These are phyloP conservation scores for Diaporthe destruens DNA, from an alignment of 2,329 filamentous ascomycete genomes.

Conservation along the genomic window DNA sequence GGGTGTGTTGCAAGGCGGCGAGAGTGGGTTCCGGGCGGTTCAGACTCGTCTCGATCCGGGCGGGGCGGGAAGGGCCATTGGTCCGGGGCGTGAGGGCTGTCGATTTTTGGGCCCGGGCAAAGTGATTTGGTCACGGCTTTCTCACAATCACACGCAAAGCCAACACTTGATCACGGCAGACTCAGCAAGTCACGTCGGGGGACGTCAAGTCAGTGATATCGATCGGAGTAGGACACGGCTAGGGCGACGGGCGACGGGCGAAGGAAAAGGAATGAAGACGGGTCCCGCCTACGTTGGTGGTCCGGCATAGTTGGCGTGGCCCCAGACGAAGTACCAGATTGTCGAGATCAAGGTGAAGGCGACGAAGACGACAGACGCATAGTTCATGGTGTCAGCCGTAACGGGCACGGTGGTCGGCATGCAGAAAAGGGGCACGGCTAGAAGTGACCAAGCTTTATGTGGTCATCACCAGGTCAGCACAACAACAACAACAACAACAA, in stretches of 20 bases:
- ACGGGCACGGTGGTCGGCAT: conserved; percentile 77
- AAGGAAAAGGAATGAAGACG: conserved; percentile 18
- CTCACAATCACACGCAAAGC: conserved; percentile 37
- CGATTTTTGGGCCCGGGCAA: conserved; percentile 31
- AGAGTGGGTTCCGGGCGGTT: conserved; percentile 4
- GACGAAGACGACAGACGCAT: conserved; percentile 80
- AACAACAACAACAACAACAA: conserved; percentile 17
- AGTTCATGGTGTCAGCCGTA: conserved; percentile 73
- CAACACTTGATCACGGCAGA: conserved; percentile 35
- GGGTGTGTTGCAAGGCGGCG: conserved; percentile 2
- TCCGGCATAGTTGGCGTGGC: conserved; percentile 76
- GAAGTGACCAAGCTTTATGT: conserved; percentile 70
- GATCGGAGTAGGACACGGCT: conserved; percentile 12
- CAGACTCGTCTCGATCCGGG: conserved; percentile 21
- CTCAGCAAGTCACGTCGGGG: conserved; percentile 37
- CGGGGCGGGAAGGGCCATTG: conserved; percentile 7
- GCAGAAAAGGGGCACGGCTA: conserved; percentile 80
- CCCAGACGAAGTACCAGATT: conserved; percentile 78
- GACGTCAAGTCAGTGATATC: conserved; percentile 17
- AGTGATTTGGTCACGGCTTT: conserved; percentile 35
- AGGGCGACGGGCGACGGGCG: conserved; percentile 18
- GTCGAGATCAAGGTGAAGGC: conserved; percentile 72
- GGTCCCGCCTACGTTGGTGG: conserved; percentile 56
- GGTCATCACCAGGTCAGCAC: conserved; percentile 46
- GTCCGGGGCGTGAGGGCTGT: background rate